Base-by-base conservation (phyloP, 257 asterid genomes). In the Mentha longifolia region DNA sequence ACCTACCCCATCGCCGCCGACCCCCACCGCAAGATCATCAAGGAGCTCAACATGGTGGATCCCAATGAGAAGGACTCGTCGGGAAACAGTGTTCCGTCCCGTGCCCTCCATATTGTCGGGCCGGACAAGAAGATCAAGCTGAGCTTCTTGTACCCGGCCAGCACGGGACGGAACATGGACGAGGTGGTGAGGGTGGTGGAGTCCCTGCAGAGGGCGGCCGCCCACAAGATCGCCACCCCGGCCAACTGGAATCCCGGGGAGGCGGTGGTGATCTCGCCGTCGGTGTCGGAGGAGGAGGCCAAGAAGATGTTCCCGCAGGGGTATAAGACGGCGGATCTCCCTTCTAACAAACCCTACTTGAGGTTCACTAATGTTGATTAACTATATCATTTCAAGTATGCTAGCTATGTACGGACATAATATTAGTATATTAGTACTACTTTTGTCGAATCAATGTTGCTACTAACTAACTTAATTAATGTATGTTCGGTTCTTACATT, bases 1-100 rank as follows among this genome's bases (percentile, higher is more conserved):
- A 80, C 71, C 0, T 91, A 80, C 80, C 97, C 97, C 6, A 87
- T 94, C 19, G 91, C 85, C 0, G 96, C 95, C 1, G 99, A 91
- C 60, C 90, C 92, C 3, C 68, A 74, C n/a, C 55, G 90, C 15
- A 76, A 65, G 1, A 65, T 91, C 69, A 91, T 89, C 70, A 77
- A 78, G 77, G 81, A 87, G 67, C 91, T 91, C 17, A 93, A 91
- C 89, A 86, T 91, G 96, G 96, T 88, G n/a, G 98, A 92, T 41
- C 98, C 98, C 1, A 91, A 89, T 17, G 91, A 82, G 73, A 77
- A 35, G n/a, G 91, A 85, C 16, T 33, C 92, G 17, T 66, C 88
- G 8, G 88, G 89, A 2, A 50, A 71, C 9, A 71, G 42, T 0
- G 33, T 76, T 15, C 98, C 96, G 0, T 91, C 96, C 0, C 93